Base-by-base conservation (phyloP, 352 stramenopile genomes). In the Peronosclerospora sorghi region DNA sequence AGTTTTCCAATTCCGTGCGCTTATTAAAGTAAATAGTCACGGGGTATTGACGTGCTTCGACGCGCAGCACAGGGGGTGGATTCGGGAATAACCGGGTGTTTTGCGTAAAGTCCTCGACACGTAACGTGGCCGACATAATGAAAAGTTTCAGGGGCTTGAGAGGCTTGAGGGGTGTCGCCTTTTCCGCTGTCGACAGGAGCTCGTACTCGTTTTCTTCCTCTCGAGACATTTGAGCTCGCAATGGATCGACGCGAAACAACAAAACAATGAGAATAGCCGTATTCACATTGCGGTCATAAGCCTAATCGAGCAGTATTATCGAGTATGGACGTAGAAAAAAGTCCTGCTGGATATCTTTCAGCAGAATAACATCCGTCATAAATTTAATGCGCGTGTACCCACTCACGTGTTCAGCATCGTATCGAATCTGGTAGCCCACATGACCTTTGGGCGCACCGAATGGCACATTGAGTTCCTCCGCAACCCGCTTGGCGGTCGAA, bases 331-430 rank as follows among this genome's bases (percentile, higher is more conserved):
- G n/a, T n/a, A n/a, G n/a, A n/a, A n/a, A n/a, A n/a, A n/a, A n/a
- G n/a, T n/a, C n/a, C n/a, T n/a, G n/a, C n/a, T n/a, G n/a, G n/a
- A n/a, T n/a, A n/a, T n/a, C n/a, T n/a, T n/a, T 90, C n/a, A 99
- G 69, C 30, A 99, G 60, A 48, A 99, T 98, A 52, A 95, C 96
- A 58, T 99, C 96, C 4, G 96, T 99, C 95, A 99, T 98, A 60
- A 99, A 99, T 64, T 99, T 98, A 39, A 99, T 76, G 7, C 80
- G 73, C 12, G 90, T 98, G 14, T 81, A 56, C 18, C 73, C 43
- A 20, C 86, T 83, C 6, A 98, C 65, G 26, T 97, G 93, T 35
- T 86, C 84, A 5, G 72, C 84, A 64, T 99, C 97, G 57, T 98
- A 98, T n/a, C n/a, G n/a, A n/a, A n/a, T n/a, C n/a, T n/a, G n/a